These are phyloP conservation scores for Corchorus olitorius DNA, from an alignment of 345 rosid species.

Conservation along the genomic window DNA sequence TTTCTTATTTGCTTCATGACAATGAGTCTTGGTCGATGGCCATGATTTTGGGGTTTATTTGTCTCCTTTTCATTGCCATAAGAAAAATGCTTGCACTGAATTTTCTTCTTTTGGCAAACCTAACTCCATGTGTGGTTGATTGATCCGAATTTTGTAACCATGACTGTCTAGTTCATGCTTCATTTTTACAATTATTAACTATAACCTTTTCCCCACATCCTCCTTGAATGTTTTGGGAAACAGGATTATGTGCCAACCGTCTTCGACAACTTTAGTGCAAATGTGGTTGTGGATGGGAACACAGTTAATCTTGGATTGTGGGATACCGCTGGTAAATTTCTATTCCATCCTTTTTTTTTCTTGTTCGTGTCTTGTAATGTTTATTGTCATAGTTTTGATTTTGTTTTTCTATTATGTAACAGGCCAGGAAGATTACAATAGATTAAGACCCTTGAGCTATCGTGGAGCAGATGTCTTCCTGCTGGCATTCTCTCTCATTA, in stretches of 20 bases:
- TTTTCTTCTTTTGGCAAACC: neutral
- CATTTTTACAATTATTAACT: neutral
- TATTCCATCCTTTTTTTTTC: neutral
- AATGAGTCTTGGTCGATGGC: neutral
- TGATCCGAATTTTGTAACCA: neutral
- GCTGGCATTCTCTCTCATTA: conserved; percentile 85
- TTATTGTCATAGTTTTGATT: conserved; percentile 6
- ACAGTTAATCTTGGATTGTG: conserved; percentile 94
- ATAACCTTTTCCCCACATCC: conserved; percentile 6
- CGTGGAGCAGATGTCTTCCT: conserved; percentile 93
- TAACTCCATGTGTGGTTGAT: neutral
- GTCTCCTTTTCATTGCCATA: neutral
- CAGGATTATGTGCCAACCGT: conserved; percentile 98
- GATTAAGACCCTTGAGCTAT: conserved; percentile 90
- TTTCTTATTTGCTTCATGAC: neutral
- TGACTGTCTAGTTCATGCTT: neutral
- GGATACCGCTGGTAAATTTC: conserved; percentile 90
- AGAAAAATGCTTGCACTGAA: neutral
- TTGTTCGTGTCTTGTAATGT: neutral
- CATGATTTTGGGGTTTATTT: neutral
- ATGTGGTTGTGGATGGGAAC: conserved; percentile 91
- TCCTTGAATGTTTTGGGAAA: conserved; percentile 24
- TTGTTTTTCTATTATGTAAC: conserved; percentile 26
- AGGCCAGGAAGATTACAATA: conserved; percentile 96
- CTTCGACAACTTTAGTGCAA: conserved; percentile 97